phyloP scores from a whole-genome alignment of 345 rosid species.

The Eucalyptus marginata region DNA sequence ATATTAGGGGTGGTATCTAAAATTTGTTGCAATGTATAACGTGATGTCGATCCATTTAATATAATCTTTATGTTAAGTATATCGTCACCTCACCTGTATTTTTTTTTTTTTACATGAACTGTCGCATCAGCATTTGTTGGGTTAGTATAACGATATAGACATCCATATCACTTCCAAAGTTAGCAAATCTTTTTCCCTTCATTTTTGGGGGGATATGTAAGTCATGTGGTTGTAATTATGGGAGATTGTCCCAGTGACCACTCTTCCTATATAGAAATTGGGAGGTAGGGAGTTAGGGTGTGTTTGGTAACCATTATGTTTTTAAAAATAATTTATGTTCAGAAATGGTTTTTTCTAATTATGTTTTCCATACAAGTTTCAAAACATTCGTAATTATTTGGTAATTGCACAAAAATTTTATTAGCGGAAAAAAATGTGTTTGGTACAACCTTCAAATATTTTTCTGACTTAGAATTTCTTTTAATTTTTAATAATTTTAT shows the following conservation, averaged over 20 bases:
- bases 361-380: fast-evolving
- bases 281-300: fast-evolving
- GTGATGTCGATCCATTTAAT: no score
- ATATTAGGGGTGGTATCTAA: not conserved
- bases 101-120: no score
- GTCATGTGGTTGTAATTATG: no score
- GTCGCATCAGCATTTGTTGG: no score
- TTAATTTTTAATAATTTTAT: no score
- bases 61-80: not conserved
- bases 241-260: no score
- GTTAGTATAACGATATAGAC: fast-evolving
- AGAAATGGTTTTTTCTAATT: fast-evolving
- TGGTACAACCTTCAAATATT: no score
- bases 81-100: fast-evolving
- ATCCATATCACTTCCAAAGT: not conserved
- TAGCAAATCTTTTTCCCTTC: no score
- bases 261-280: fast-evolving
- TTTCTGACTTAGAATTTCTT: no score
- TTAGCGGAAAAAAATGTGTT: fast-evolving
- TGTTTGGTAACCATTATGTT: fast-evolving
- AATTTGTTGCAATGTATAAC: not conserved
- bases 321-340: no score
- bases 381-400: no score
- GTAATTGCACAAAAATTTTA: fast-evolving
- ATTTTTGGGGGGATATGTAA: no score